Conservation (phyloP, 2,329 filamentous ascomycete species). For the Cryphonectria radicalis region DNA sequence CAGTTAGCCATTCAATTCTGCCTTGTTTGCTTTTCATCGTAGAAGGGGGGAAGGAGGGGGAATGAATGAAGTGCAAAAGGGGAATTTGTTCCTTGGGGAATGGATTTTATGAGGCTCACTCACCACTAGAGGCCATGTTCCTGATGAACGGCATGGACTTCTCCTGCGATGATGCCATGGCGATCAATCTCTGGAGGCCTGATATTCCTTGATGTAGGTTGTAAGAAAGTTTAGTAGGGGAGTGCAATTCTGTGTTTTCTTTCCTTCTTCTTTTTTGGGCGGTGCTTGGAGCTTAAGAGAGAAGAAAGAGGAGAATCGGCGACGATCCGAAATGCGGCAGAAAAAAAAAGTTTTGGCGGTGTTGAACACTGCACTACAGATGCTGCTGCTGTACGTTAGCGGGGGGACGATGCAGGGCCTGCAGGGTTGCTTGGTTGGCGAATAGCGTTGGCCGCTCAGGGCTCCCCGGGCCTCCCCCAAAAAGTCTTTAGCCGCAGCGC, state of each 20-base stretch:
- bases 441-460: not conserved
- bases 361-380: not conserved
- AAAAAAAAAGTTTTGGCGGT: conserved; percentile 18
- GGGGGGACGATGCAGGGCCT: not conserved
- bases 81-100: not conserved
- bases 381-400: not conserved
- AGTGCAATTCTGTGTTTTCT: not conserved
- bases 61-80: conserved; percentile 17
- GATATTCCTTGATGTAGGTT: not conserved
- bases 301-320: not conserved
- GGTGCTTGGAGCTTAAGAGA: not conserved
- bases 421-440: not conserved
- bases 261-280: not conserved
- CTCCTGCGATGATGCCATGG: conserved; percentile 48
- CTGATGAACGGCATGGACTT: conserved; percentile 74
- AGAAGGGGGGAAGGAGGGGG: not conserved
- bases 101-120: conserved; percentile 36
- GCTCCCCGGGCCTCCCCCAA: not conserved
- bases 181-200: conserved; percentile 20
- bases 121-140: conserved; percentile 83
- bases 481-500: not conserved
- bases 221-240: not conserved
- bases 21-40: not conserved
- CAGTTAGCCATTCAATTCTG: not conserved
- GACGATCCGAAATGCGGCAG: conserved; percentile 6